Evolutionary conservation across 2,329 filamentous ascomycete species (phyloP).

Genomic region (Keithomyces neogunnii): DNA sequence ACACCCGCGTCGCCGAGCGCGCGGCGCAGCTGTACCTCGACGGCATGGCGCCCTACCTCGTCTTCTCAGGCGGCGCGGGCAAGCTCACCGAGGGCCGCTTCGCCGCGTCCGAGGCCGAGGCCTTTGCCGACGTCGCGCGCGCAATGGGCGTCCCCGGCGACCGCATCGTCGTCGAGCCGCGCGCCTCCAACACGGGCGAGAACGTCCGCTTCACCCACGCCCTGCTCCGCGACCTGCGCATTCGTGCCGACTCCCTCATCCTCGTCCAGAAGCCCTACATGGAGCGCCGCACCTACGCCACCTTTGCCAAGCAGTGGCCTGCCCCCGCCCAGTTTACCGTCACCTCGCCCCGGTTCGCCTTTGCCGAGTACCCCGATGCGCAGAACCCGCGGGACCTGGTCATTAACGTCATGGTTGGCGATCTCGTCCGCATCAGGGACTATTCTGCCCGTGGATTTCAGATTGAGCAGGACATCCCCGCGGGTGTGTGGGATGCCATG

Average conservation of each 20-base stretch:
- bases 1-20: slow-evolving; percentile 32
- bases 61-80: slow-evolving; percentile 36
- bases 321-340: slow-evolving; percentile 27
- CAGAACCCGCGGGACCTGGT: slow-evolving; percentile 33
- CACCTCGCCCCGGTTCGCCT: slow-evolving; percentile 30
- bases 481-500: slow-evolving; percentile 31
- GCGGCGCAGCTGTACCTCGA: slow-evolving; percentile 34
- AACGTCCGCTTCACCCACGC: slow-evolving; percentile 35
- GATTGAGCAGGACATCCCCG: slow-evolving; percentile 32
- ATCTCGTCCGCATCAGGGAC: slow-evolving; percentile 32
- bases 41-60: slow-evolving; percentile 28
- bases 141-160: slow-evolving; percentile 29
- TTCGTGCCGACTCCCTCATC: slow-evolving; percentile 23
- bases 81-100: slow-evolving; percentile 31
- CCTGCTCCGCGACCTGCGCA: slow-evolving; percentile 19
- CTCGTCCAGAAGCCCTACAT: slow-evolving; percentile 42
- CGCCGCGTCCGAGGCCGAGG: slow-evolving; percentile 30
- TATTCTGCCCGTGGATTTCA: slow-evolving; percentile 35
- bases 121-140: slow-evolving; percentile 32
- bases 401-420: slow-evolving; percentile 35
- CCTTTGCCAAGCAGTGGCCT: slow-evolving; percentile 38
- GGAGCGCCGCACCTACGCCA: slow-evolving; percentile 37
- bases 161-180: slow-evolving; percentile 29
- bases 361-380: slow-evolving; percentile 31
- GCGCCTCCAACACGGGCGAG: slow-evolving; percentile 37